Evolutionary conservation across 768 basidiomycete species (phyloP).

Genomic region (Leccinum broughii): DNA sequence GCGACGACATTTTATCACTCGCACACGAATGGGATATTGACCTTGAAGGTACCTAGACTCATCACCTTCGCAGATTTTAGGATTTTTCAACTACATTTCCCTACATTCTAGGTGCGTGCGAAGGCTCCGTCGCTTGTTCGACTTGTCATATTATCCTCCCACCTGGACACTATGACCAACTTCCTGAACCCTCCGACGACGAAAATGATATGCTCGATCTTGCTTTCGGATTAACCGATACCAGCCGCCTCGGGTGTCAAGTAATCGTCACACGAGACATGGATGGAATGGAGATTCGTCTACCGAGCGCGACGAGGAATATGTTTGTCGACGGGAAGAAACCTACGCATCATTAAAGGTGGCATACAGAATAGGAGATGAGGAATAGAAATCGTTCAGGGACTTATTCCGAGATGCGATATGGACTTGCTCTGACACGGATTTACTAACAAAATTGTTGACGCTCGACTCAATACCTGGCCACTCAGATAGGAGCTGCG

Average conservation of each 20-base stretch:
- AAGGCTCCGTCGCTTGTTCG: conserved; percentile 95
- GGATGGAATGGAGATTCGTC: conserved; percentile 80
- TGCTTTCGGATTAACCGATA: conserved; percentile 96
- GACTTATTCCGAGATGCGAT: not conserved
- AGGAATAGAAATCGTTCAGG: not conserved
- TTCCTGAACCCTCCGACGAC: conserved; percentile 94
- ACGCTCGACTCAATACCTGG: not conserved
- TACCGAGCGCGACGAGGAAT: conserved; percentile 92
- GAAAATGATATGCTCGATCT: conserved; percentile 99
- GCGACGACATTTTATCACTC: conserved; percentile 87
- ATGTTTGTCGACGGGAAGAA: conserved; percentile 92
- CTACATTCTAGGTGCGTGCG: conserved; percentile 78
- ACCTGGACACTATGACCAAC: conserved; percentile 69
- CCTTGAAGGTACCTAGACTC: conserved; percentile 70
- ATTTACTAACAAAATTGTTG: not conserved
- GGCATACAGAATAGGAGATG: not conserved
- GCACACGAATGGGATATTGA: conserved; percentile 97
- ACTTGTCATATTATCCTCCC: conserved; percentile 87
- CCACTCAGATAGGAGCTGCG: not conserved
- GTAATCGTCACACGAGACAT: conserved; percentile 77
- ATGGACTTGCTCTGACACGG: not conserved
- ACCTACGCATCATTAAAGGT: conserved; percentile 45
- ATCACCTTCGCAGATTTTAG: not conserved
- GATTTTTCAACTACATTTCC: not conserved
- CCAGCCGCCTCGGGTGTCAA: conserved; percentile 80